Evolutionary conservation across 768 basidiomycete genomes (phyloP).

Genomic region (Suillus subaureus): DNA sequence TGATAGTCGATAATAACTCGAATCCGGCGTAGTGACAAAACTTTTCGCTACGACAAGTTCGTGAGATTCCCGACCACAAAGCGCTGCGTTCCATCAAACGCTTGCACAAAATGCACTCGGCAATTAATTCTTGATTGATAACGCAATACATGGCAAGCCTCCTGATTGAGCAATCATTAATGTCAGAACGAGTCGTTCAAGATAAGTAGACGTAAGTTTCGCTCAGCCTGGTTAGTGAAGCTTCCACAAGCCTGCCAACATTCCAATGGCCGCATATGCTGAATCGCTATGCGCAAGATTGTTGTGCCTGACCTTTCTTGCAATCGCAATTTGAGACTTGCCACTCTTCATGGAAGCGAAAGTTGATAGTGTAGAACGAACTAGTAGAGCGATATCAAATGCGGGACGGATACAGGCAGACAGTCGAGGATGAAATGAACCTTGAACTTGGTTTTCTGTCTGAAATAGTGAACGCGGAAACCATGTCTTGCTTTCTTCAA

Average conservation of each 20-base stretch:
- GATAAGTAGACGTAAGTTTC: conserved; percentile 1
- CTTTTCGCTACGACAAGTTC: background rate
- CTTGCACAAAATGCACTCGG: background rate
- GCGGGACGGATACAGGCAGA: conserved; percentile 41
- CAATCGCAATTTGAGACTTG: conserved; percentile 41
- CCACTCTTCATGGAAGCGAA: conserved; percentile 38
- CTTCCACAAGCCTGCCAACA: conserved; percentile 9
- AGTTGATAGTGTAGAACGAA: conserved; percentile 47
- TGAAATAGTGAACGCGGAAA: conserved; percentile 54
- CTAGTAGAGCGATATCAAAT: conserved; percentile 48
- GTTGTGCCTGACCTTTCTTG: conserved; percentile 36
- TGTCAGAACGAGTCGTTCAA: conserved; percentile 1
- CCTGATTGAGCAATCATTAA: conserved; percentile 2
- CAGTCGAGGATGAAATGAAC: conserved; percentile 59
- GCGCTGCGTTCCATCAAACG: background rate
- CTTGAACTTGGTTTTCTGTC: conserved; percentile 67
- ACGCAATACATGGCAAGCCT: background rate
- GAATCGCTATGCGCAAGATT: conserved; percentile 21
- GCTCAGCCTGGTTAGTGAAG: conserved; percentile 16
- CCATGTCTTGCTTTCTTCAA: conserved; percentile 48
- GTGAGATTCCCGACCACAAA: background rate
- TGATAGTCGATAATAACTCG: background rate
- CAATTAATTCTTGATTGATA: background rate
- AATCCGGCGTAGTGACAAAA: conserved; percentile 3
- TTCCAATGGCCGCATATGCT: background rate